Percentiles rank a stretch among this genome's conserved stretches.
phyloP scores from a whole-genome alignment of 805 yeast species.

The Kazachstania bromeliacearum region DNA sequence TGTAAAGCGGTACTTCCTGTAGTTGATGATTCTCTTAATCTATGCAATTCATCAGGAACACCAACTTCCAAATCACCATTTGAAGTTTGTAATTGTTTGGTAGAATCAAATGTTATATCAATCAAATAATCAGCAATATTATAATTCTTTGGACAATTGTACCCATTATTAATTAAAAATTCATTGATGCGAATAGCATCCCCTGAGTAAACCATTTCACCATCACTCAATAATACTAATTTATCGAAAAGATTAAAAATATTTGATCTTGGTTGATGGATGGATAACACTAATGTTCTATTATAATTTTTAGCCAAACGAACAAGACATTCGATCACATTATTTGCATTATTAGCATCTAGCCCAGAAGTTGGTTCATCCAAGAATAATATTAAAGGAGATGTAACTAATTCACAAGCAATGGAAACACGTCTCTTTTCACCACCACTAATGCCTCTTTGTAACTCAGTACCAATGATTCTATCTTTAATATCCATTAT shows the following conservation, averaged over 20 bases:
- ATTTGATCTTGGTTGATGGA: conserved; percentile 95
- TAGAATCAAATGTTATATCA: conserved; percentile 67
- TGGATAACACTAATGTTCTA: conserved; percentile 84
- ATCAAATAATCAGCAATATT: conserved; percentile 90
- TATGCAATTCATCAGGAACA: neutral
- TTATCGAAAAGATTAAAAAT: conserved; percentile 87
- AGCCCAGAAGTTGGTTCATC: conserved; percentile 96
- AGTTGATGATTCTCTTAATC: neutral
- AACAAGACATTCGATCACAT: conserved; percentile 79
- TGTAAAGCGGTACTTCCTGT: conserved; percentile 42
- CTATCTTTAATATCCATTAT: conserved; percentile 76
- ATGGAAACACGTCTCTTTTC: conserved; percentile 86
- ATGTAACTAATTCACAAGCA: conserved; percentile 86
- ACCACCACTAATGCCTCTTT: conserved; percentile 79
- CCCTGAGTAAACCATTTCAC: conserved; percentile 82
- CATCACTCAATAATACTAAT: conserved; percentile 70
- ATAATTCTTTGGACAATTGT: conserved; percentile 77
- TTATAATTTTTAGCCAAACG: conserved; percentile 69
- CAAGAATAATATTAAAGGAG: conserved; percentile 71
- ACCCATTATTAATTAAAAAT: conserved; percentile 68
- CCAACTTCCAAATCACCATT: neutral
- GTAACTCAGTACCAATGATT: conserved; percentile 78
- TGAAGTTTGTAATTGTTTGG: neutral
- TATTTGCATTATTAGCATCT: conserved; percentile 87
- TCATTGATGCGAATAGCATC: conserved; percentile 64